phyloP scores from a whole-genome alignment of 2,329 filamentous ascomycete species.

The Claviceps sorghi region DNA sequence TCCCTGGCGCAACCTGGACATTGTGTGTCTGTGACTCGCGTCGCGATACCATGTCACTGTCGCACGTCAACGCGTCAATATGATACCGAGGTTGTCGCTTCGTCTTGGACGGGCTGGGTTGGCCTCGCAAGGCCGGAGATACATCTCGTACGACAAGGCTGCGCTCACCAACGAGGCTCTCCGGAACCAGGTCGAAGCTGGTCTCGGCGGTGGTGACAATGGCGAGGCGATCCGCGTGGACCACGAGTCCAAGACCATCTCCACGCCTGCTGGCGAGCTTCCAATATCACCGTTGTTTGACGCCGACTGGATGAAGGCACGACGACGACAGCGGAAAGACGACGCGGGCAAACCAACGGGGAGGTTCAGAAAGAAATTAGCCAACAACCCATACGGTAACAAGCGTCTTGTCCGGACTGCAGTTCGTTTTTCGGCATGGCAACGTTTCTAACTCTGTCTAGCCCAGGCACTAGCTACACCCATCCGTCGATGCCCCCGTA shows the following conservation, averaged over 20 bases:
- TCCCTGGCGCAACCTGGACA: neutral
- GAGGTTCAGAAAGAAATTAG: slow-evolving; percentile 43
- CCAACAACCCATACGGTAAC: slow-evolving; percentile 50
- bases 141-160: slow-evolving; percentile 18
- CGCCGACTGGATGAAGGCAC: slow-evolving; percentile 31
- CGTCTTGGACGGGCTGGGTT: slow-evolving; percentile 5
- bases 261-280: slow-evolving; percentile 29
- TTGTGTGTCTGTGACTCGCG: neutral
- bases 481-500: slow-evolving; percentile 40
- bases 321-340: slow-evolving; percentile 26
- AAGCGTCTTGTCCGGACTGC: no score
- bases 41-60: neutral
- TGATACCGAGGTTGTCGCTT: neutral
- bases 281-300: slow-evolving; percentile 42
- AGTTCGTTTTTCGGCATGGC: no score
- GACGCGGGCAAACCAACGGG: slow-evolving; percentile 18
- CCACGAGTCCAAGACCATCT: slow-evolving; percentile 25
- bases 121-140: slow-evolving; percentile 12
- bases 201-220: slow-evolving; percentile 17
- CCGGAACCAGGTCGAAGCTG: slow-evolving; percentile 16
- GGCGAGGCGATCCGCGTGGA: slow-evolving; percentile 22
- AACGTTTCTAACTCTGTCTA: slow-evolving; percentile 17
- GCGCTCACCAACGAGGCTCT: slow-evolving; percentile 17
- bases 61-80: neutral
- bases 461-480: slow-evolving; percentile 48